Evolutionary conservation across 1,284 basidiomycete genomes (phyloP), one percentile per base, ranked within the genome.

Genomic region (Ceratobasidium sp.): DNA sequence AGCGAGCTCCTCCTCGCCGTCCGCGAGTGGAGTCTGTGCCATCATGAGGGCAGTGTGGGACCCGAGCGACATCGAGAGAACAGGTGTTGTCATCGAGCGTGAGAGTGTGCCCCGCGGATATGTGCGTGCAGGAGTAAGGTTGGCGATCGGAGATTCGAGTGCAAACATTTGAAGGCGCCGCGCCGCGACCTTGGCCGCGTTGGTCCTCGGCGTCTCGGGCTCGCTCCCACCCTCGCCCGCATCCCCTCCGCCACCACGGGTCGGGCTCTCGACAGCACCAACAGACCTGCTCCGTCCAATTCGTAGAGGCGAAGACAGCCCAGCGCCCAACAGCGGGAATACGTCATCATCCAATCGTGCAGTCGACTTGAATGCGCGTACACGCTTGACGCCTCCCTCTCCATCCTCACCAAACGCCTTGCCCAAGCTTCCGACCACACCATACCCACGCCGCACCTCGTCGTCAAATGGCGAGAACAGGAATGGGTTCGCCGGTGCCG

Each of bases 121-220:
- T 12, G 33, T 42, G 25, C 66, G 53, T 25, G 56, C 54, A n/a
- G 66, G 66, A n/a, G 66, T 70, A 21, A 59, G 21, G 44, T 70
- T 58, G 14, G 66, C 66, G 23, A 71, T 40, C 42, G 67, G 67
- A 7, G 67, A 71, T 42, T 71, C 67, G 58, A 71, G 67, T 12
- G 67, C 67, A 53, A 71, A 71, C 23, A 71, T 30, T 18, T 71
- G 67, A 8, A 71, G 46, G n/a, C 67, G 67, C 12, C 67, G 54
- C 14, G 67, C 67, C n/a, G 67, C 67, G 21, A 71, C 67, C 56
- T 71, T 71, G 67, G 67, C 67, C 23, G 67, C 67, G 33, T 71
- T 71, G 9, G 67, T 71, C 21, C 67, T 42, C 6, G 67, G 67
- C 44, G 67, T 71, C 46, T 60, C 67, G 14, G 67, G 67, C 16